A percentile compares a stretch with the other conserved stretches of the same genome.
Evolutionary conservation across 176 grass and related monocot genomes (phyloP).

Genomic region (Oryza brachyantha): DNA sequence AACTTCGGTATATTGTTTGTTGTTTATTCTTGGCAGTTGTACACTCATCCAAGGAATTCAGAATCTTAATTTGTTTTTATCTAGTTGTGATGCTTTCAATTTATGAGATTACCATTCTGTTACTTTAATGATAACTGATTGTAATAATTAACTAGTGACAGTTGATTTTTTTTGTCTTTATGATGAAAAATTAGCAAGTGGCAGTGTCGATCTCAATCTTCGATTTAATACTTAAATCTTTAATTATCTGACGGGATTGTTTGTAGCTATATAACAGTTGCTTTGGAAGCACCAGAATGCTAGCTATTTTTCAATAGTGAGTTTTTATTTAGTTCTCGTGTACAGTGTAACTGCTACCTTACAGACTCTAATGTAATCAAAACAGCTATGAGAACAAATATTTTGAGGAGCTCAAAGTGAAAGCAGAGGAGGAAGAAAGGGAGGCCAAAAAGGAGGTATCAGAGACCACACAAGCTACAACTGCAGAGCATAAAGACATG

Average conservation of each 20-base stretch:
- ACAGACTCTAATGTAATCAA: slow-evolving; percentile 23
- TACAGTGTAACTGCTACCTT: background rate
- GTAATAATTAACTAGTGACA: background rate
- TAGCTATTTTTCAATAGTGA: background rate
- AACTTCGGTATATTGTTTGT: background rate
- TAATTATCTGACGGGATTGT: background rate
- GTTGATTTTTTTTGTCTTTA: background rate
- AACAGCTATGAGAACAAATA: slow-evolving; percentile 77
- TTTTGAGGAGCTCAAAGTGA: slow-evolving; percentile 80
- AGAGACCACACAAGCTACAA: slow-evolving; percentile 31
- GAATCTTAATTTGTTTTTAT: background rate
- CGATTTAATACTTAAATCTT: slow-evolving; percentile 3
- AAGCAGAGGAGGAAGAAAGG: slow-evolving; percentile 59
- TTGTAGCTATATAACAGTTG: background rate
- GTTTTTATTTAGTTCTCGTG: background rate
- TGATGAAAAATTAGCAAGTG: background rate
- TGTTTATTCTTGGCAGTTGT: background rate
- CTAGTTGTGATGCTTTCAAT: background rate
- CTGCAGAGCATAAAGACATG: slow-evolving; percentile 43
- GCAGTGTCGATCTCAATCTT: background rate
- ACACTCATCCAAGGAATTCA: background rate
- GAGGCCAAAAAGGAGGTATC: slow-evolving; percentile 50
- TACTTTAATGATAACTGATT: background rate
- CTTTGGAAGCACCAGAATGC: background rate
- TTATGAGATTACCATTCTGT: background rate